Base-by-base conservation (phyloP, 192 early-diverging fungal species). In the Coemansia interrupta region DNA sequence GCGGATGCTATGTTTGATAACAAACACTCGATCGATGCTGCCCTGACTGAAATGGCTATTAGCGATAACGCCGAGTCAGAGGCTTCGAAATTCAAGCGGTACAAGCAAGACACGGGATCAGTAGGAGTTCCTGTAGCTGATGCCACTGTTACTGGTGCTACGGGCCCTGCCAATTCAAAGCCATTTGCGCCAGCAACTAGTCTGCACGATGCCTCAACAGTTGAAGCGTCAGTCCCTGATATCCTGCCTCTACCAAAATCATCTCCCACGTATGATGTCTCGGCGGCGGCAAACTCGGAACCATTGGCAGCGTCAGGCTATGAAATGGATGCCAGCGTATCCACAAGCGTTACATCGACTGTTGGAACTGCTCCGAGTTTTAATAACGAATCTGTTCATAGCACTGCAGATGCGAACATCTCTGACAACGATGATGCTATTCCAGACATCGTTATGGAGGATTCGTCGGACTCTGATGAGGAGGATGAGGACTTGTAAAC, bases 381-480 rank as follows among this genome's bases (percentile, higher is more conserved):
- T 36, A 36, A 36, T 7, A 36, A 6, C 10, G 32, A 8, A 5
- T 3, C 32, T 36, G 1, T 36, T 36, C 32, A 36, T 36, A 36
- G 32, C 32, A 5, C 32, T 36, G 32, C 9, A 11, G 54, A 44
- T 30, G 53, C 47, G 7, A 56, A 44, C 17, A 56, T 40, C 30
- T 28, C 20, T 20, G 57, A 40, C 13, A 47, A 61, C 3, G 60
- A 64, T 13, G 66, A 75, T n/a, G 68, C 61, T 15, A 71, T 78
- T 22, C 74, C 74, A 1, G 74, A 78, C 43, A 78, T 78, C 22
- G 74, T 78, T 1, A 78, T 78, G 74, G 74, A 78, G 23, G 74
- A 61, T 36, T 76, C 73, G 6, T 76, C 73, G 6, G 73, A 78
- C 50, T 78, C 74, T 48, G 74, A 70, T 29, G 68, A 71, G 32